Base-by-base conservation (phyloP, 2,329 filamentous ascomycete genomes). In the Trichoderma koningii region DNA sequence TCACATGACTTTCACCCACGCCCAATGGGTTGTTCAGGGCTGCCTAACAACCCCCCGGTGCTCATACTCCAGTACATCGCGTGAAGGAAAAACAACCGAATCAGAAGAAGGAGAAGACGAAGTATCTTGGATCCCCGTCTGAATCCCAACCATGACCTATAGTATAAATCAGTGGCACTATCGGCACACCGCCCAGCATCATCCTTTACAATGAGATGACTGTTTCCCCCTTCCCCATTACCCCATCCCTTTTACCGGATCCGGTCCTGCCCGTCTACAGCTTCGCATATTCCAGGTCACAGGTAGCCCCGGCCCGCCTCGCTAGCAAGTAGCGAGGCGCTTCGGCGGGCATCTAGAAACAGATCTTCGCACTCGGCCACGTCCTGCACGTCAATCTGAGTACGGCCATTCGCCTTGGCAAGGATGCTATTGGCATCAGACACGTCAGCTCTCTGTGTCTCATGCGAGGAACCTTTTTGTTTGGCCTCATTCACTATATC, bases 281-380 rank as follows among this genome's bases (percentile, higher is more conserved):
- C 52, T 55, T 41, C 44, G 50, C 48, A 44, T 30, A 51, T 21
- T n/a, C 34, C 55, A 53, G 69, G 89, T 74, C 82, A 82, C 70
- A 92, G 82, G 78, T 88, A 93, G 66, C 83, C 85, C 70, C 81
- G 82, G 70, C 85, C 87, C 64, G 84, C 84, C 77, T 87, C 87
- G 74, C 85, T 79, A 68, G 77, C 80, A 71, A 93, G 84, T 70
- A 93, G 84, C 67, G 83, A 80, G 68, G 91, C 91, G 76, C 91
- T 94, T 70, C 91, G 86, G 73, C 88, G 87, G 56, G 91, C 90
- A 77, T 95, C 91, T 70, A 94, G 86, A 81, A 95, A 94, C 57
- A 95, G 80, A 73, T 92, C 90, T 76, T 93, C 89, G 75, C 90
- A 93, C 79, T 95, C 91, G 17, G 85, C 85, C 69, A 95, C 87